Percentiles rank a stretch among this genome's conserved stretches.
Conservation (phyloP, 2,329 filamentous ascomycete genomes). For the Neofusicoccum cordaticola region DNA sequence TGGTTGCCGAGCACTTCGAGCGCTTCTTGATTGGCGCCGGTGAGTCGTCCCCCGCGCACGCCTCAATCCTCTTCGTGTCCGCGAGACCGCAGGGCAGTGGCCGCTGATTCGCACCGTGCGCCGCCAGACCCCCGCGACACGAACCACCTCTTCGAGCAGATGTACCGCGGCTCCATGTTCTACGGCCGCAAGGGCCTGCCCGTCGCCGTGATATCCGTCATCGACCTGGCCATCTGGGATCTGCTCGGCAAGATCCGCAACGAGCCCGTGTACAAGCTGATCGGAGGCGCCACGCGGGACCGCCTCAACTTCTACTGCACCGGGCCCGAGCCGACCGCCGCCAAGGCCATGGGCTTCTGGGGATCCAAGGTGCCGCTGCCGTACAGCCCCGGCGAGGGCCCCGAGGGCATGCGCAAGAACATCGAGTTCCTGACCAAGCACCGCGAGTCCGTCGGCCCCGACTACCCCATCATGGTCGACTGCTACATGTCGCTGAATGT, state of each 20-base stretch:
- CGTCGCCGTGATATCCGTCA: constrained; percentile 87
- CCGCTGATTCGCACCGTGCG: neutral
- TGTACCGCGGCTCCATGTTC: constrained; percentile 96
- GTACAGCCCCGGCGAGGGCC: constrained; percentile 84
- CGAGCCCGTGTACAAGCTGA: constrained; percentile 91
- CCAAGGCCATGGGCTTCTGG: constrained; percentile 83
- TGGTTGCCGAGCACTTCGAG: constrained; percentile 90
- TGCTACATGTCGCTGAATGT: constrained; percentile 98
- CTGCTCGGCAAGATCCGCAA: constrained; percentile 85
- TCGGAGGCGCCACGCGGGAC: constrained; percentile 83
- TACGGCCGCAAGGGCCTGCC: constrained; percentile 92
- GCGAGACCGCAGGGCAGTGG: too few species aligned
- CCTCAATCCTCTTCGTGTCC: too few species aligned
- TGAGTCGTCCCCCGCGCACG: constrained; percentile 25
- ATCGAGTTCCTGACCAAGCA: constrained; percentile 84
- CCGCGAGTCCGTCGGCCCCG: constrained; percentile 77
- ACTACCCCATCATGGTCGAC: constrained; percentile 92
- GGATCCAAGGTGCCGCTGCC: constrained; percentile 88
- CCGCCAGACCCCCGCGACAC: constrained; percentile 76
- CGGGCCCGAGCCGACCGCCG: constrained; percentile 75
- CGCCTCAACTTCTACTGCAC: constrained; percentile 92
- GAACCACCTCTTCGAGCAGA: constrained; percentile 90
- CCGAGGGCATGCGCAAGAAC: constrained; percentile 79
- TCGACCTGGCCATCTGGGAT: constrained; percentile 92
- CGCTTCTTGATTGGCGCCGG: constrained; percentile 81